Base-by-base conservation (phyloP, 768 basidiomycete genomes). In the Naganishia randhawae region DNA sequence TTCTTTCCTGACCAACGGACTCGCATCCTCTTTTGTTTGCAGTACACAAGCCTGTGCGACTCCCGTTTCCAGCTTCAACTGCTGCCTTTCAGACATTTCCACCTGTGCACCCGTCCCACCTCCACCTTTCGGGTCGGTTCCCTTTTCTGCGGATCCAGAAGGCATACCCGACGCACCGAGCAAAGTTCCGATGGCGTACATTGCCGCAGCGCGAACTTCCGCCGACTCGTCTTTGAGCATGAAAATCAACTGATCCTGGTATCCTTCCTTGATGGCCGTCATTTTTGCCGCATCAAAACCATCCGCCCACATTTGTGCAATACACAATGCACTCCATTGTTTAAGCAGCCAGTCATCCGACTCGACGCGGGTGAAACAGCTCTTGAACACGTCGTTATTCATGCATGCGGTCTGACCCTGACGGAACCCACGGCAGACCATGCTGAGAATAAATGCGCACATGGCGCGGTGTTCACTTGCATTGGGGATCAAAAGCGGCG, bases 1-100 rank as follows among this genome's bases (percentile, higher is more conserved):
- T 78, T 98, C 96, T 81, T 96, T 96, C 68, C 95, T 84, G 13
- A 94, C 95, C 88, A 96, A 91, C 0, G 96, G 95, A 67, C 90
- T 92, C 0, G 92, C 96, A 77, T 99, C 96, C 65, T 91, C 91
- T 78, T 91, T 90, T 63, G 91, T 89, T 10, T 89, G 88, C 50
- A 97, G 84, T 10, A 90, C 88, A 1, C 91, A 89, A 27, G 90
- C 90, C 13, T 91, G 95, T 8, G 88, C 91, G 25, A 97, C 86
- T 5, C 91, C 91, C 0, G 96, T 89, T 78, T 98, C 95, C 85
- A 94, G 74, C 64, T 80, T 77, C 17, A 80, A 74, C 68, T 82
- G 81, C 41, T 77, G 75, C 13, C 75, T 72, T 86, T 77, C 82
- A 13, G 75, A 73, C 52, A 79, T 75, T 1, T 71, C 74, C 42